Evolutionary conservation across 805 yeast species (phyloP), one percentile per base, ranked within the genome.

Genomic region (Metschnikowia anglica): DNA sequence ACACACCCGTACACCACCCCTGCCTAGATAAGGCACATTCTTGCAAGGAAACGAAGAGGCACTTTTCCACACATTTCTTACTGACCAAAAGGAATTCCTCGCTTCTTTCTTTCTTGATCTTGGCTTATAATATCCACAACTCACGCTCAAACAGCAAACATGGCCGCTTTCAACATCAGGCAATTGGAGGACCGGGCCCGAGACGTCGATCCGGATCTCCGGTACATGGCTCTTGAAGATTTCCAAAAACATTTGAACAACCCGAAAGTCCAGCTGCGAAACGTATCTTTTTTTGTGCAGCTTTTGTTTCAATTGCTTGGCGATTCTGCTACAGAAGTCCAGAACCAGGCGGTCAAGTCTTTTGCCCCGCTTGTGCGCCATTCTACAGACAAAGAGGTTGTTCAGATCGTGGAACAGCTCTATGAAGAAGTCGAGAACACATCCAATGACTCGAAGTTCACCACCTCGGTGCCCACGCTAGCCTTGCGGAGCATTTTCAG

Each of bases 191-290:
- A 73, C 29, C 71, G 72, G 50, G 77, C 81, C 11, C 68, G 68
- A 31, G 86, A 82, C 51, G 82, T 81, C 2, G 96, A 88, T 54
- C 85, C 93, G 3, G 96, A 88, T 58, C 66, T 85, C 51, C 69
- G 96, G 59, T 88, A 81, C 65, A 88, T 88, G 96, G 95, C 90
- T 2, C 66, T 88, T 42, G 84, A 77, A 52, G 96, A 88, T 56
- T 71, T 86, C 53, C 78, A 75, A 52, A 76, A 76, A 55, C 55
- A 64, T 35, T 54, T 76, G 17, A 47, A 41, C 27, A 49, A 54
- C 44, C 37, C 63, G 53, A 46, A 61, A 49, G 12, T 41, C 1
- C 47, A 48, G 44, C 43, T 53, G 52, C 43, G 62, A 48, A 41
- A 41, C 13, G 49, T 68, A 46, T 63, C 52, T 38, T 56, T 55